Base-by-base conservation (phyloP, 306 rosid genomes). In the Corylus avellana region DNA sequence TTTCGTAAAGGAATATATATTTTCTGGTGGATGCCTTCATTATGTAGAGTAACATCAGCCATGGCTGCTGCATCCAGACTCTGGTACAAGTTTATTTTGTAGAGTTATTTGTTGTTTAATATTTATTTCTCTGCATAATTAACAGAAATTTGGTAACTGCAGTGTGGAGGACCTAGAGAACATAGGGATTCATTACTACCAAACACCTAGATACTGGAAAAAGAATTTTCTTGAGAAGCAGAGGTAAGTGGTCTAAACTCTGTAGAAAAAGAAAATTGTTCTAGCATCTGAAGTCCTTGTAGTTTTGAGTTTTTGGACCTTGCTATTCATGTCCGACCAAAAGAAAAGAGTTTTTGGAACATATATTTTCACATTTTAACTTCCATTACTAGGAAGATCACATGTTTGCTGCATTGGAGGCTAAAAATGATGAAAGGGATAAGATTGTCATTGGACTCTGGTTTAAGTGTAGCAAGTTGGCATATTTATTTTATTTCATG, bases 141-240 rank as follows among this genome's bases (percentile, higher is more conserved):
- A 80, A 53, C 5, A 12, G 68, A 59, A 64, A 13, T 64, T 73
- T 35, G 58, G 75, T 62, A 73, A 75, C 18, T 80, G 82, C 83
- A 95, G 54, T 47, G 18, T 70, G 74, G 56, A 70, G 56, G 48
- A 70, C 29, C 17, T 70, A 55, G 98, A 95, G 73, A 95, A 95
- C 62, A 64, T 95, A 14, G 98, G 98, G 70, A 85, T 91, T 83
- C 98, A 95, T 88, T 95, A 92, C 89, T 84, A 92, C 82, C 91
- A 88, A 27, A 95, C 98, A 3, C 88, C 91, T 37, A 88, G 98
- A 85, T 84, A 42, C 77, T 95, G 98, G 98, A 91, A 96, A 78
- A 85, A 87, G 73, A 92, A 90, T 74, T 95, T 95, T 90, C 10
- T 91, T 78, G 92, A 83, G 32, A 91, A 85, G 63, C 81, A 87